These are phyloP conservation scores for Clavispora vitiphila DNA, from an alignment of 805 yeast genomes.

Conservation along the genomic window DNA sequence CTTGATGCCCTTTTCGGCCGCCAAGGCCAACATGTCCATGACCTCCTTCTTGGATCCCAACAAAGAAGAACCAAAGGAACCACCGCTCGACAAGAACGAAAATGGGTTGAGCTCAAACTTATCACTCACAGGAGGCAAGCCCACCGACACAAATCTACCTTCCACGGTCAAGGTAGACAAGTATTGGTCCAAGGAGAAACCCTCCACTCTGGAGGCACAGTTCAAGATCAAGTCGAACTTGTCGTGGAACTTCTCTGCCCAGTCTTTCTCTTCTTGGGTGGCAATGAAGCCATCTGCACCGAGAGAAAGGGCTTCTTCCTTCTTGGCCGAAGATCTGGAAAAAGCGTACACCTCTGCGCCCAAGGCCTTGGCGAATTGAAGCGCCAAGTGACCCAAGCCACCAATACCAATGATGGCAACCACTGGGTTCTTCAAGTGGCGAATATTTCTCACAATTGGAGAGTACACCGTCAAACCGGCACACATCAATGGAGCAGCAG, in stretches of 20 bases:
- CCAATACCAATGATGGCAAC: constrained; percentile 61
- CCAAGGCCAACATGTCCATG: constrained; percentile 58
- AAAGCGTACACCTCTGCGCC: constrained; percentile 58
- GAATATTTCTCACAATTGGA: constrained; percentile 51
- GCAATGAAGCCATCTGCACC: constrained; percentile 55
- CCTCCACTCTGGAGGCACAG: constrained; percentile 48
- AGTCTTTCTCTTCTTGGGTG: constrained; percentile 44
- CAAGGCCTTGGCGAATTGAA: constrained; percentile 52
- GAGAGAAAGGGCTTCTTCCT: constrained; percentile 42
- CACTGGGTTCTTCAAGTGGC: constrained; percentile 16
- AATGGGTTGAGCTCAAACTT: constrained; percentile 44
- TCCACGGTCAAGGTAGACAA: constrained; percentile 49
- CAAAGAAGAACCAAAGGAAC: constrained; percentile 52
- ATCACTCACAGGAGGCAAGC: constrained; percentile 51
- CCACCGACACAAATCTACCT: constrained; percentile 59
- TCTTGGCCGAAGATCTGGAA: constrained; percentile 47
- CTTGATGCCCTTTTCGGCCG: constrained; percentile 51
- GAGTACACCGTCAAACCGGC: constrained; percentile 73
- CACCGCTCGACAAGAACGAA: constrained; percentile 46
- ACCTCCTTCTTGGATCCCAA: constrained; percentile 64
- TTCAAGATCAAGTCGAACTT: constrained; percentile 49
- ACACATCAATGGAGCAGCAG: constrained; percentile 71
- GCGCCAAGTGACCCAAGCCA: constrained; percentile 54
- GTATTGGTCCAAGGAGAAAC: constrained; percentile 45
- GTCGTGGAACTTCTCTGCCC: constrained; percentile 29